Base-by-base conservation (phyloP, 768 basidiomycete genomes). In the Termitomyces sp. region DNA sequence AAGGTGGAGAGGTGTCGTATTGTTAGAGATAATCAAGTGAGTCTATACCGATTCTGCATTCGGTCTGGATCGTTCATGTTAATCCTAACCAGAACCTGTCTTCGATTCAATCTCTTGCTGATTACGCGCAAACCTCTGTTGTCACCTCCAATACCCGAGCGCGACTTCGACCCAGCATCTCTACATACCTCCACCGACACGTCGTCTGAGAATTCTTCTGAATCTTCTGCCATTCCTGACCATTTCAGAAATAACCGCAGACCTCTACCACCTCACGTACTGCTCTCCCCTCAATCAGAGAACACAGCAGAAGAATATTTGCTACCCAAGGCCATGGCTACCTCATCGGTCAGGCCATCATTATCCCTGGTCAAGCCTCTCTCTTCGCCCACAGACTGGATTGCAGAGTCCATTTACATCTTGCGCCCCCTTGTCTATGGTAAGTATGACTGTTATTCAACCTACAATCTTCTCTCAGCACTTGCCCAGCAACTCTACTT, bases 21-120 rank as follows among this genome's bases (percentile, higher is more conserved):
- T 86, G 31, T 74, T 98, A 36, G 96, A 99, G 70, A 68, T 79
- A 42, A 70, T 94, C 71, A 99, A 99, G 94, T 96, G 67, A 69
- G 82, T 76, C 1, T 18, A n/a, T 44, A 12, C 24, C 48, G 32
- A 43, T 53, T 43, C 49, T 43, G 31, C 26, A 31, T 56, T 24
- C 34, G 52, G 26, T 53, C 56, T 59, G 53, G 61, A 49, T 27
- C 20, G 14, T 39, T 64, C 22, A 58, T 32, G 53, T 57, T 58
- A 64, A 50, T 57, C 4, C 18, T 47, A 43, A 41, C 10, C 61
- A 97, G 94, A 72, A 89, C 85, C 27, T 63, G 83, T 27, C 79
- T 98, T 41, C 87, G 92, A 16, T 70, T 97, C 13, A 64, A 85
- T 8, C 72, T 98, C 22, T 71, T 98, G 53, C 80, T 80, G 52